Base-by-base conservation (phyloP, 2,329 filamentous ascomycete species). In the Ceratocystis cubensis region DNA sequence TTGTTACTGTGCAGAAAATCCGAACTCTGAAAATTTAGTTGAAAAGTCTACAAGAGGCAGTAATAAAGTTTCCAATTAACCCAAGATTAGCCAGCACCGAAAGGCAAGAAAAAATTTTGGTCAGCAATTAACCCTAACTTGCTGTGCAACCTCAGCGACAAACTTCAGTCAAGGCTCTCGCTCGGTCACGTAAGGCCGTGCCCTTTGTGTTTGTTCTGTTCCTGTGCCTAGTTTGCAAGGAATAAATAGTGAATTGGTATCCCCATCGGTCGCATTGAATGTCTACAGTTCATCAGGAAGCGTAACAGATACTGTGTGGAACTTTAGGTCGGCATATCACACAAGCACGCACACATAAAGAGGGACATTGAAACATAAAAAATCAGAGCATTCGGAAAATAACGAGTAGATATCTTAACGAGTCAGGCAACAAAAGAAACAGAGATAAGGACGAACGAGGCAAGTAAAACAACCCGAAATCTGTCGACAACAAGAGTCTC, bases 81-180 rank as follows among this genome's bases (percentile, higher is more conserved):
- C 65, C 20, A 44, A 57, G 59, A 66, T 66, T 66, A 66, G n/a
- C 65, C 65, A 37, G 3, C 6, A 6, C 1, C 17, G 5, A 20
- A 13, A 37, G 28, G 4, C 17, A 6, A 28, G 13, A 41, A 41
- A 41, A 41, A 1, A 0, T 5, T 5, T 59, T 59, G 28, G 56
- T 59, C 28, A 59, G 17, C 17, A 59, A 10, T 10, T 53, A 64
- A 64, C 62, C 62, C 62, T 64, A 53, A 25, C 2, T 15, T 13
- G 1, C 1, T 13, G 25, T 28, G 17, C 22, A 64, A n/a, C 25
- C 25, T 5, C 15, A 28, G 6, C 3, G 48, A 28, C 20, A 53
- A 28, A 4, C 3, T 7, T 10, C n/a, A 7, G 46, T 8, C n/a
- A 1, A 50, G 17, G 46, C 17, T 8, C 22, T 25, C 22, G 22